Base-by-base conservation (phyloP, 23 red algal species). In the Agarophyton chilense region DNA sequence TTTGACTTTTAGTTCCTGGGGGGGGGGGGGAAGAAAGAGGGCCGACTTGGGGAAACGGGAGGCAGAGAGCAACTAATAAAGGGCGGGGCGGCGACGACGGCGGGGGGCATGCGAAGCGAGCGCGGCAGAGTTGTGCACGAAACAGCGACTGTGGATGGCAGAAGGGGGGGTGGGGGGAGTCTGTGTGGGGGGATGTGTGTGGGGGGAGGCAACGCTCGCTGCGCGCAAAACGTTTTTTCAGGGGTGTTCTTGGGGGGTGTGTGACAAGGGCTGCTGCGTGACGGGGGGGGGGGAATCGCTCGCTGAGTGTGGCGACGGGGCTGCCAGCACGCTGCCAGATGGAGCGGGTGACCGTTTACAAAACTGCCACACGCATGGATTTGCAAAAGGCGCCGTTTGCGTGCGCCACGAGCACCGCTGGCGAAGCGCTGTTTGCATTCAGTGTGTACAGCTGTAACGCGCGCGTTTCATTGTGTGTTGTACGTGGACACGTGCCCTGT, bases 171-270 rank as follows among this genome's bases (percentile, higher is more conserved):
- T 12, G 44, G 44, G 44, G 44, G 44, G 44, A 12, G 44, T 47
- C 44, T 6, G 44, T 6, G 7, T 6, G 7, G 44, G 7, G 44
- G 7, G 7, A 47, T 47, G 44, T 12, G 44, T 12, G 44, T 12
- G 12, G 9, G 8, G 35, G 7, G 68, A 12, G 14, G 17, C 68
- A 1, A 18, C 68, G 21, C 68, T 74, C 68, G 68, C 68, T 74
- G 68, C 68, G 68, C 68, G 41, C 68, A 74, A 74, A 74, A 74
- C 68, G 68, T 74, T 74, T 74, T 74, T 70, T 41, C 64, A n/a
- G 0, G 64, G 17, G 64, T 18, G 64, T 70, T 16, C 40, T 70
- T 2, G 64, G 21, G 35, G 64, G 35, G 8, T 18, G 4, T 21
- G 51, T 21, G 51, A 10, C n/a, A n/a, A n/a, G n/a, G n/a, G n/a